Base-by-base conservation (phyloP, 768 basidiomycete species). In the Phylloporus arenicola region DNA sequence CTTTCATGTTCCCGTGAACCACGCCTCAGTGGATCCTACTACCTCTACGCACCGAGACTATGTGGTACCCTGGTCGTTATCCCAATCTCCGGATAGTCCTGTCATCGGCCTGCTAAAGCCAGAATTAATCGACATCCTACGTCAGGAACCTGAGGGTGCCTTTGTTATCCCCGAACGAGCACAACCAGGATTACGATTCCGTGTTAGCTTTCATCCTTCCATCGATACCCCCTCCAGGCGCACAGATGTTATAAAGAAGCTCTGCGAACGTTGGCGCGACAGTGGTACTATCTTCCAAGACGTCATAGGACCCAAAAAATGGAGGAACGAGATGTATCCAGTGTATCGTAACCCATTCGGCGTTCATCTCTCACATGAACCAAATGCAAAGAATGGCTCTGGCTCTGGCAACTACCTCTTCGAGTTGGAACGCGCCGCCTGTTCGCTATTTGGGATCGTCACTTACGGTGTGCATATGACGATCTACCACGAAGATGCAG, bases 391-490 rank as follows among this genome's bases (percentile, higher is more conserved):
- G 22, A 65, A 62, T 5, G 65, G 65, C 31, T 67, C 62, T 14
- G 63, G 68, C 33, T 52, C 56, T 14, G 55, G 73, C 16, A 89
- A 92, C 64, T 88, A 77, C 51, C 89, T 80, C 19, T 96, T 98
- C 67, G 79, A 83, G 64, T 80, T 98, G 78, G 96, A 98, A 67
- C 79, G 95, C 35, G 76, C 89, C 1, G 92, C 92, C 3, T 92
- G 89, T 64, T 79, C 86, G 0, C 70, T 98, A 30, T 97, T 98
- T 60, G 93, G 95, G 3, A 67, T 94, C 7, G 77, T 90, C 45
- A 96, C 94, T 0, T 93, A 88, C 59, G 95, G 96, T 0, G 88
- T 95, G 3, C 96, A 98, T 66, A 80, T 94, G 83, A 88, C 81
- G 17, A 79, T 84, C 46, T 91, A 81, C 62, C 49, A 65, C 16